Percentiles rank a stretch among this genome's conserved stretches.
Conservation (phyloP, 768 basidiomycete genomes). For the Gymnopilus dilepis region DNA sequence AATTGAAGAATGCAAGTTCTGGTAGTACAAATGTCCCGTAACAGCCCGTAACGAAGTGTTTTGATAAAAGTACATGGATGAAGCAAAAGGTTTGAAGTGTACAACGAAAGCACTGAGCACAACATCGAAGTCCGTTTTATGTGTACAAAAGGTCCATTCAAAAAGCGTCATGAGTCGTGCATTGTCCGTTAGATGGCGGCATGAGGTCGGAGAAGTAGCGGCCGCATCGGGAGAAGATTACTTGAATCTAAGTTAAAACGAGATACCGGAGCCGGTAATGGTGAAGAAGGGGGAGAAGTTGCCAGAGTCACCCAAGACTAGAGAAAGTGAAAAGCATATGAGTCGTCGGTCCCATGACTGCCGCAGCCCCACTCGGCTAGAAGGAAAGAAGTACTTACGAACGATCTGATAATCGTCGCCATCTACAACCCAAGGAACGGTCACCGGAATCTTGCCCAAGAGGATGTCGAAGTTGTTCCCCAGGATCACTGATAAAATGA, state of each 20-base stretch:
- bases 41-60: background rate
- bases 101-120: background rate
- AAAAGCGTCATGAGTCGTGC: conserved; percentile 2
- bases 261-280: conserved; percentile 27
- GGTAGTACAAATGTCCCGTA: background rate
- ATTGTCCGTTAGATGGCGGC: background rate
- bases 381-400: conserved; percentile 36
- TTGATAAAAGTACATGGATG: background rate
- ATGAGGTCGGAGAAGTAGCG: background rate
- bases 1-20: background rate
- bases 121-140: background rate
- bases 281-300: conserved; percentile 40
- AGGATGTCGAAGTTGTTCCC: conserved; percentile 44
- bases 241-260: conserved; percentile 4
- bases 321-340: background rate
- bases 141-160: background rate
- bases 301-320: conserved; percentile 59
- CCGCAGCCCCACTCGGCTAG: background rate
- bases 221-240: background rate
- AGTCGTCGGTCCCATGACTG: background rate
- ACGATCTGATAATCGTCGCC: conserved; percentile 43
- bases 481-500: conserved; percentile 30
- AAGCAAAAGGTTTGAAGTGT: background rate
- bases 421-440: conserved; percentile 39
- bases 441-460: conserved; percentile 36